phyloP scores from a whole-genome alignment of 441 rosid genomes.

The Euphorbia corollata region DNA sequence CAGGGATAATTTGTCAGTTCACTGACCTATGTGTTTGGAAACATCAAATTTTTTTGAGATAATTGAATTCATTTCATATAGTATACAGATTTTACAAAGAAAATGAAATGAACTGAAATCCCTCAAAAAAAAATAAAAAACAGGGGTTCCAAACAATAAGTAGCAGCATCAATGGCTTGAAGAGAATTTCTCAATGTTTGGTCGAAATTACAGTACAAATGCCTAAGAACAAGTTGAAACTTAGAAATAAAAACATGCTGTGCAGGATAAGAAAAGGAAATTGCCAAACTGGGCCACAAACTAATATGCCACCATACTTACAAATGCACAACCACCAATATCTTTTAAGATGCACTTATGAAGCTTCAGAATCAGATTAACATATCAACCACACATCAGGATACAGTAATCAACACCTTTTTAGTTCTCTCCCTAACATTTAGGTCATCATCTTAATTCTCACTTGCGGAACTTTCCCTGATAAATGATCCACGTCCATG shows the following conservation, averaged over 20 bases:
- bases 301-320: conserved; percentile 20
- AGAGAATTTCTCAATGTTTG: not conserved
- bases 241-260: not conserved
- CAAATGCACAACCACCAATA: conserved; percentile 24
- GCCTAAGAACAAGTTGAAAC: not conserved
- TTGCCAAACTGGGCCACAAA: not conserved
- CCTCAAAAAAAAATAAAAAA: too few relatives aligned
- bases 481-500: conserved; percentile 47
- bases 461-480: conserved; percentile 41
- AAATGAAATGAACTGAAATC: too few relatives aligned
- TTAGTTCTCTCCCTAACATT: conserved; percentile 15
- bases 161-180: not conserved
- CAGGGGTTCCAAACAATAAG: too few relatives aligned
- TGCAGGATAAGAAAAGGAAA: not conserved
- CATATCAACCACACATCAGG: conserved; percentile 26
- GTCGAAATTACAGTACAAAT: not conserved
- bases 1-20: not conserved
- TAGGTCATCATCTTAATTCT: conserved; percentile 37
- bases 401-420: conserved; percentile 22
- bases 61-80: too few relatives aligned
- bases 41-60: too few relatives aligned
- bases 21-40: too few relatives aligned
- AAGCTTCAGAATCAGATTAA: conserved; percentile 20
- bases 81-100: not conserved
- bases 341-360: conserved; percentile 19